Evolutionary conservation across 2,329 filamentous ascomycete genomes (phyloP), one percentile per base, ranked within the genome.

Genomic region (Metarhizium rileyi): DNA sequence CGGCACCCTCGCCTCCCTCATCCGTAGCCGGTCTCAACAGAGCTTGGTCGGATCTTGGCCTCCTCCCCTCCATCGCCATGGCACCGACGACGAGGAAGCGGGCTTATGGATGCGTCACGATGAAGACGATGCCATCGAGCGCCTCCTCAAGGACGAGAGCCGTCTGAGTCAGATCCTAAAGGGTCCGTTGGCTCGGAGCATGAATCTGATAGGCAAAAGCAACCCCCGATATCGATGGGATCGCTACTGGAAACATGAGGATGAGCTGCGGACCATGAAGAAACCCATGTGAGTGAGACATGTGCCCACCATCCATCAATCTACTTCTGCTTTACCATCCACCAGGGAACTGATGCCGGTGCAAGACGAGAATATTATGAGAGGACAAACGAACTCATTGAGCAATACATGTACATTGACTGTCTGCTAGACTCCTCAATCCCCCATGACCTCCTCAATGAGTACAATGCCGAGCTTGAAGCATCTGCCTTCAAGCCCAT

Each of bases 341-440:
- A 20, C n/a, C 7, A 7, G 3, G 5, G 7, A 23, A 40, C 47
- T 42, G 28, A 49, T 28, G 2, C 20, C 12, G 7, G 25, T 7
- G 22, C 8, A 33, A 84, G 81, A 52, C 86, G 90, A 44, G 63
- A 84, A 61, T 96, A 95, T 70, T 95, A 97, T 62, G 84, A 94
- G 71, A 81, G 87, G 41, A 91, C 84, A 62, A 97, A 97, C 68
- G 83, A 84, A 57, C 74, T 96, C 41, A 82, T 97, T 52, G 87
- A 93, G 65, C 86, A 95, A 64, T 97, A 96, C 65, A 75, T 94
- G 55, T 96, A 94, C 65, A 95, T 96, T 59, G 91, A 96, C 68
- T 81, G 85, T 47, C 74, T 97, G 50, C 77, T 97, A 53, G 90
- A 95, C 68, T 95, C 89, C 8, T 90, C 88, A 27, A 79, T 95